Percentiles rank a stretch among this genome's conserved stretches.
Evolutionary conservation across 495 filamentous ascomycete species (phyloP).

Genomic region (Sporormia fimetaria): DNA sequence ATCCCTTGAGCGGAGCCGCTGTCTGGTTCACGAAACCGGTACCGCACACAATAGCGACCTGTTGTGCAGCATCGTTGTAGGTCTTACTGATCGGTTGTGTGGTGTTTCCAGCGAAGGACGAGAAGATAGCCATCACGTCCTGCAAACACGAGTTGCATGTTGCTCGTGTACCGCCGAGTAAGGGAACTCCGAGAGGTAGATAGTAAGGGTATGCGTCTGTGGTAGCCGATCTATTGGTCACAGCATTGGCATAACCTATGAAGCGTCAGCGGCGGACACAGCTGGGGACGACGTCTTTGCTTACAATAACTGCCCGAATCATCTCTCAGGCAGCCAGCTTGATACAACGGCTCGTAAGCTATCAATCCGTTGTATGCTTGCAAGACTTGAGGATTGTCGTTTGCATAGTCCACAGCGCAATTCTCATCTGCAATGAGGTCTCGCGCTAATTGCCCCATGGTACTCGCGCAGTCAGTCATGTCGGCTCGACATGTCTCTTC

Average conservation of each 20-base stretch:
- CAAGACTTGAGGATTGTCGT: slow-evolving; percentile 56
- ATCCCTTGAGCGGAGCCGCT: slow-evolving; percentile 21
- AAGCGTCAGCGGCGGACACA: slow-evolving; percentile 8
- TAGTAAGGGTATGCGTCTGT: slow-evolving; percentile 70
- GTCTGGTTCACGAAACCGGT: slow-evolving; percentile 29
- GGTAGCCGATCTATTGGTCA: slow-evolving; percentile 57
- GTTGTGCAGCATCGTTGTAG: slow-evolving; percentile 30
- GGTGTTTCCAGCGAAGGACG: slow-evolving; percentile 26
- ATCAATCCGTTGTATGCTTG: slow-evolving; percentile 62
- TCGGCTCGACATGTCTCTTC: slow-evolving; percentile 59
- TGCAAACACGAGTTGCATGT: slow-evolving; percentile 37
- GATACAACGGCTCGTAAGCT: slow-evolving; percentile 63
- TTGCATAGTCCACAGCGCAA: slow-evolving; percentile 59
- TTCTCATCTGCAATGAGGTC: slow-evolving; percentile 45
- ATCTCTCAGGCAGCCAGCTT: slow-evolving; percentile 62
- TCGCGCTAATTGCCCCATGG: slow-evolving; percentile 48
- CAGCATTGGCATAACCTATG: slow-evolving; percentile 63
- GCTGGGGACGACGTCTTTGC: slow-evolving; percentile 10
- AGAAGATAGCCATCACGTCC: slow-evolving; percentile 31
- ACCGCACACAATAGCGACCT: slow-evolving; percentile 30
- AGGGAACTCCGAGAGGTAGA: slow-evolving; percentile 60
- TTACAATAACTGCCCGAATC: slow-evolving; percentile 47
- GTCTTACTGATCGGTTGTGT: slow-evolving; percentile 30
- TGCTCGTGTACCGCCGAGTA: slow-evolving; percentile 52
- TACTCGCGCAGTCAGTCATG: slow-evolving; percentile 44